phyloP scores from a whole-genome alignment of 148 eudicot species.

The Drosera capensis region DNA sequence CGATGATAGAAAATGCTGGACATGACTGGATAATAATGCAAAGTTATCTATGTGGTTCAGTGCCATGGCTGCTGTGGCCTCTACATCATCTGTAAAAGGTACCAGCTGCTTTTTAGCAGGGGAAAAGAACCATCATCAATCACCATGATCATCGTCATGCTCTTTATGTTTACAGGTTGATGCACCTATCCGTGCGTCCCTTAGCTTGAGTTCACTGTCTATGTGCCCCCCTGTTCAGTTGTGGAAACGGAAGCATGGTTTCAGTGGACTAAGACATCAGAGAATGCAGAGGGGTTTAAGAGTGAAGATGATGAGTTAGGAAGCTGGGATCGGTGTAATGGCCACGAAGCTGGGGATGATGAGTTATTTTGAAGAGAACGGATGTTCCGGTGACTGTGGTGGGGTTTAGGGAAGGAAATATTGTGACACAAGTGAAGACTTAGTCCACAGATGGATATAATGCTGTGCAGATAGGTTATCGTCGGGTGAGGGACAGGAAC shows the following conservation, averaged over 20 bases:
- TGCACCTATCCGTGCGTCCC: conserved; percentile 9
- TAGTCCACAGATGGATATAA: conserved; percentile 79
- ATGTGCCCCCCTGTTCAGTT: conserved; percentile 19
- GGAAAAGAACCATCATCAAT: conserved; percentile 6
- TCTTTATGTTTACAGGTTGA: conserved; percentile 6
- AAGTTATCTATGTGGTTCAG: conserved; percentile 10
- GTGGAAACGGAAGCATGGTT: conserved; percentile 9
- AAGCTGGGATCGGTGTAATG: conserved; percentile 87
- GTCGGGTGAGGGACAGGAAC: conserved; percentile 72
- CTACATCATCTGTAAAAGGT: conserved; percentile 17
- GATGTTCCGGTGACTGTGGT: conserved; percentile 86
- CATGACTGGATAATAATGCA: no score
- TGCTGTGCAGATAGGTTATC: conserved; percentile 84
- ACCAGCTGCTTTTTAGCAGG: conserved; percentile 15
- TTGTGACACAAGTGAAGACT: conserved; percentile 89
- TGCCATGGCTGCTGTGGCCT: conserved; percentile 28
- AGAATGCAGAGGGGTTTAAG: conserved; percentile 2
- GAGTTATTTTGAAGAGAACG: conserved; percentile 57
- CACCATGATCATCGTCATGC: conserved; percentile 1
- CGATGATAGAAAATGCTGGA: no score
- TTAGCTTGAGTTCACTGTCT: conserved; percentile 19
- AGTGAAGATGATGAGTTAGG: conserved; percentile 32
- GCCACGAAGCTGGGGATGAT: conserved; percentile 93
- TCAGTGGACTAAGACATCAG: conserved; percentile 6
- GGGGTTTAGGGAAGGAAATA: conserved; percentile 92